Percentiles rank a stretch among this genome's conserved stretches.
Evolutionary conservation across 805 yeast species (phyloP).

Genomic region (Yarrowia sp.): DNA sequence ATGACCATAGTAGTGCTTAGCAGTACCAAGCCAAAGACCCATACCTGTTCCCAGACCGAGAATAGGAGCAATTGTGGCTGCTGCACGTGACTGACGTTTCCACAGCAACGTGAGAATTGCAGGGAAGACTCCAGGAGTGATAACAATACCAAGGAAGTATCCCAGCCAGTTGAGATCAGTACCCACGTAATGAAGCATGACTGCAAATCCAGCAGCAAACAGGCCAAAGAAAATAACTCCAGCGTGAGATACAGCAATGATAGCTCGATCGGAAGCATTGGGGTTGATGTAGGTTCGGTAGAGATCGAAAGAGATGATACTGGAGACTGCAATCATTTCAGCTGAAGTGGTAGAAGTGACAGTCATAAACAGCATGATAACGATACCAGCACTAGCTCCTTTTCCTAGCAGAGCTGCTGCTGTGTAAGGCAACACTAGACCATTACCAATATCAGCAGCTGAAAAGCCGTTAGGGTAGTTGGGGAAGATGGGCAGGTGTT

Average conservation of each 20-base stretch:
- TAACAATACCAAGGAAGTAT: constrained; percentile 67
- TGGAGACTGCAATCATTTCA: constrained; percentile 44
- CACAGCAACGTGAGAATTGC: constrained; percentile 54
- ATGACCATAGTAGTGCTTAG: constrained; percentile 35
- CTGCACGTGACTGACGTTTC: constrained; percentile 29
- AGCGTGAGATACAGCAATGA: constrained; percentile 46
- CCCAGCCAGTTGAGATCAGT: constrained; percentile 74
- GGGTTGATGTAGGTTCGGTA: constrained; percentile 47
- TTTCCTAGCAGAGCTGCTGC: constrained; percentile 78
- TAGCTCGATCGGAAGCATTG: constrained; percentile 44
- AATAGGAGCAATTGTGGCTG: constrained; percentile 23
- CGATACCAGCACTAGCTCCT: constrained; percentile 78
- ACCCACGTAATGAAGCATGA: constrained; percentile 75
- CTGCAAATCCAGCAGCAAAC: constrained; percentile 72
- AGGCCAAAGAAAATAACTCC: constrained; percentile 44
- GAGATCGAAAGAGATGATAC: constrained; percentile 48
- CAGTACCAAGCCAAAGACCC: constrained; percentile 33
- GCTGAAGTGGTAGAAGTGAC: constrained; percentile 47
- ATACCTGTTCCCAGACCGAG: constrained; percentile 28
- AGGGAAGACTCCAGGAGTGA: constrained; percentile 40
- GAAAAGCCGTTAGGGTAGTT: constrained; percentile 68
- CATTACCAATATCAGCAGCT: constrained; percentile 66
- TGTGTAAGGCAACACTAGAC: constrained; percentile 60
- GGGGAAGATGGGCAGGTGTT: constrained; percentile 67
- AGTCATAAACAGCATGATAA: constrained; percentile 43